Evolutionary conservation across 2,329 filamentous ascomycete species (phyloP), one percentile per base, ranked within the genome.

Genomic region (Alternaria sp.): DNA sequence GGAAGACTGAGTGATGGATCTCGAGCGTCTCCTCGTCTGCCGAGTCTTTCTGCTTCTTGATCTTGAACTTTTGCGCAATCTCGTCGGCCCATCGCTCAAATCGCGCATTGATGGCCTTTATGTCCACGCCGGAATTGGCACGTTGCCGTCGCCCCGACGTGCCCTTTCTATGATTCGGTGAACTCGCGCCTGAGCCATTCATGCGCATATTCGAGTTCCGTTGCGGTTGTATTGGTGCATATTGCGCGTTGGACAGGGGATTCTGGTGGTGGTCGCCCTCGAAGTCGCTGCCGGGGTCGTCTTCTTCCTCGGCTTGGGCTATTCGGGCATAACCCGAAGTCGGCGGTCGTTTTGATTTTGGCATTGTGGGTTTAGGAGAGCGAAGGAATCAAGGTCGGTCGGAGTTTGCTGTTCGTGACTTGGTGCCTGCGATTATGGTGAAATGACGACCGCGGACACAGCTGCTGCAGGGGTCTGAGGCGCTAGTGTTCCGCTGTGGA

Each of bases 51-150:
- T 91, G 89, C 73, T 90, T 90, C 71, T 87, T 86, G 68, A 94
- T 92, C 84, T 97, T 98, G 86, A 99, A 98, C 74, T 96, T 96
- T 71, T 93, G 92, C 28, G 96, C 94, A 75, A 99, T 98, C 82
- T 99, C 96, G 73, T 98, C 96, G 15, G 96, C 96, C 96, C 96
- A 99, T 77, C 92, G 87, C 82, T 99, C 96, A 25, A 99, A 84
- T 23, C 96, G 88, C 62, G 95, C 94, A 80, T 99, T 99, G 81
- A 99, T 98, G 64, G 96, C 96, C 79, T 98, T 98, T 77, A 99
- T 92, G 76, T 99, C 96, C 17, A 99, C 95, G 4, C 94, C 95
- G 19, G 93, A 93, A 74, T 94, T 96, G 77, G 92, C 91, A 68
- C 89, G 86, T 64, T 84, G 81, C 55, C 88, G 85, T 66, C 85